These are phyloP conservation scores for Niebla homalea DNA, from an alignment of 495 filamentous ascomycete species.

Conservation along the genomic window DNA sequence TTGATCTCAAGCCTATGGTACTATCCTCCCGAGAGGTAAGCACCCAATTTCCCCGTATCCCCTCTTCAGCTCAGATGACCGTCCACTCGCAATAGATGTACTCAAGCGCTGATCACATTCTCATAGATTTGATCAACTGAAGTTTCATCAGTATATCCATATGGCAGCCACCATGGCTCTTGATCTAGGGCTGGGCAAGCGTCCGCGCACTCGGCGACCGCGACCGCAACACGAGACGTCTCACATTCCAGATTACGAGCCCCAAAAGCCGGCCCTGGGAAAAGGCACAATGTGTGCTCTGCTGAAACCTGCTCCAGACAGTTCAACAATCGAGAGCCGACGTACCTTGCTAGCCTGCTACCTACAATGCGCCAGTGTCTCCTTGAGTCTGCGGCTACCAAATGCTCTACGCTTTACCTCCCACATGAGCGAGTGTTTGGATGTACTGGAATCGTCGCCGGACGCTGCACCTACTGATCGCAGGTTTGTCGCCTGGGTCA, in stretches of 20 bases:
- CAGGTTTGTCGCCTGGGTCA: conserved; percentile 21
- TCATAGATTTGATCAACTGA: conserved; percentile 51
- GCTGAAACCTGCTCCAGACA: conserved; percentile 38
- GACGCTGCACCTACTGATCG: conserved; percentile 54
- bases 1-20: conserved; percentile 60
- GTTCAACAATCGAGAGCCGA: conserved; percentile 45
- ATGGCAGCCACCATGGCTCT: conserved; percentile 67
- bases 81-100: not conserved
- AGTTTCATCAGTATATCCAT: conserved; percentile 71
- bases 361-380: conserved; percentile 48
- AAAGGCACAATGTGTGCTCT: not conserved
- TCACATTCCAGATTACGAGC: conserved; percentile 2
- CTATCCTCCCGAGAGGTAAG: conserved; percentile 48
- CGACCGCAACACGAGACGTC: not conserved
- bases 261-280: not conserved
- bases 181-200: conserved; percentile 52
- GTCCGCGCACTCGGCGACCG: conserved; percentile 5
- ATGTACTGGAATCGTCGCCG: conserved; percentile 52
- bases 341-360: conserved; percentile 62
- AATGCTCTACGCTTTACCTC: conserved; percentile 60
- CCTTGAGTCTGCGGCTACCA: conserved; percentile 62
- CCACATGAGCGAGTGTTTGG: conserved; percentile 65
- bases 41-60: too few relatives aligned
- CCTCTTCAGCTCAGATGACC: too few relatives aligned
- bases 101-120: not conserved